Percentiles rank a stretch among this genome's conserved stretches.
phyloP scores from a whole-genome alignment of 1,284 basidiomycete genomes.

The Microbotryum violaceum region DNA sequence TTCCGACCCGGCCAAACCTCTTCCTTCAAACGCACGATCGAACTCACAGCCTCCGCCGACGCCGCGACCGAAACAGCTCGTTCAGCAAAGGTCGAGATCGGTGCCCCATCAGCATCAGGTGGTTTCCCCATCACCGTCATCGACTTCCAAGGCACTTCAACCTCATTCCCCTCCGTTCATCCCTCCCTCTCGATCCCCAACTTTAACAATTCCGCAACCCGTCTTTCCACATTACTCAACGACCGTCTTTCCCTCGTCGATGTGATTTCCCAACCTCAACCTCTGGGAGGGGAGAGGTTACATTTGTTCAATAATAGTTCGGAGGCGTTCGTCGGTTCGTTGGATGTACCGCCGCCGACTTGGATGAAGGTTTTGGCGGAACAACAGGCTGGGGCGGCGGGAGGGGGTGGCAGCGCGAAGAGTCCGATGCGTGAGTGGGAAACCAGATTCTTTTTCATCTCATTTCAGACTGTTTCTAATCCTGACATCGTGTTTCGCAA shows the following conservation, averaged over 20 bases:
- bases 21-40: constrained; percentile 1
- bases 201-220: background rate
- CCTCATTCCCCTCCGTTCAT: background rate
- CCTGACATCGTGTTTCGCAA: background rate
- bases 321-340: constrained; percentile 14
- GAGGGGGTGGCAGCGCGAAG: constrained; percentile 13
- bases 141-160: background rate
- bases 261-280: constrained; percentile 15
- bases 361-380: constrained; percentile 18
- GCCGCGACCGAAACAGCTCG: background rate
- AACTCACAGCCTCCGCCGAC: constrained; percentile 1
- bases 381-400: background rate
- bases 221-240: background rate
- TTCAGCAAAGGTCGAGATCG: background rate
- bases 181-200: background rate
- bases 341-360: constrained; percentile 18
- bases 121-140: constrained; percentile 15
- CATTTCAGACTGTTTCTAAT: background rate
- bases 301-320: constrained; percentile 23
- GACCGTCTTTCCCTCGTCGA: constrained; percentile 13
- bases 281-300: constrained; percentile 6
- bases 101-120: constrained; percentile 4
- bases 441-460: background rate
- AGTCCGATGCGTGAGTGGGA: constrained; percentile 23
- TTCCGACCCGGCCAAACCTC: constrained; percentile 18